Conservation (phyloP, 371 early-diverging fungal genomes). For the Mucor lusitanicus region DNA sequence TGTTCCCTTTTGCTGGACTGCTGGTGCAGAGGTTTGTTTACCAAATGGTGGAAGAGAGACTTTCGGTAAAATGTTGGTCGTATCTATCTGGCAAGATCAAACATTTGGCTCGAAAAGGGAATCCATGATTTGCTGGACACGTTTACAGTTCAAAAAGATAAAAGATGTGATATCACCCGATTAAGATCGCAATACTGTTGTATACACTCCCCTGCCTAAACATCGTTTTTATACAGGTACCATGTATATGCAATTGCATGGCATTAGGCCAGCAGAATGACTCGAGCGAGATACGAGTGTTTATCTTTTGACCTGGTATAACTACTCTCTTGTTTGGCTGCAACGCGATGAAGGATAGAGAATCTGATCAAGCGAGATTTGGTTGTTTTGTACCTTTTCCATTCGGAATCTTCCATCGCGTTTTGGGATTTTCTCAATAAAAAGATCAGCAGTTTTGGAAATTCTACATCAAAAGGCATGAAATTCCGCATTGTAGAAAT, state of each 20-base stretch:
- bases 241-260: neutral
- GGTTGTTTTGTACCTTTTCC: neutral
- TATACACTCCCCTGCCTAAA: neutral
- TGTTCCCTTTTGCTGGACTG: too few relatives aligned
- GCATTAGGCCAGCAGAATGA: neutral
- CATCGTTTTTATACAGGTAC: neutral
- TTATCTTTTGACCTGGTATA: neutral
- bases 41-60: neutral
- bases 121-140: neutral
- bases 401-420: neutral
- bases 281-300: too few relatives aligned
- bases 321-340: neutral
- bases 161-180: neutral
- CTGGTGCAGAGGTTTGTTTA: neutral
- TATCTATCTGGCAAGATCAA: neutral
- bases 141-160: neutral
- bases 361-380: neutral
- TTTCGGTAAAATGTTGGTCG: neutral
- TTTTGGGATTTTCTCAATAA: neutral
- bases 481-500: neutral
- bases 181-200: neutral
- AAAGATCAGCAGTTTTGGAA: neutral
- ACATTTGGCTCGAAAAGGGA: neutral
- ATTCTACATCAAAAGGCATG: neutral
- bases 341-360: neutral